Base-by-base conservation (phyloP, 2,329 filamentous ascomycete species). In the Xenosphaeropsis pyriputrescens region DNA sequence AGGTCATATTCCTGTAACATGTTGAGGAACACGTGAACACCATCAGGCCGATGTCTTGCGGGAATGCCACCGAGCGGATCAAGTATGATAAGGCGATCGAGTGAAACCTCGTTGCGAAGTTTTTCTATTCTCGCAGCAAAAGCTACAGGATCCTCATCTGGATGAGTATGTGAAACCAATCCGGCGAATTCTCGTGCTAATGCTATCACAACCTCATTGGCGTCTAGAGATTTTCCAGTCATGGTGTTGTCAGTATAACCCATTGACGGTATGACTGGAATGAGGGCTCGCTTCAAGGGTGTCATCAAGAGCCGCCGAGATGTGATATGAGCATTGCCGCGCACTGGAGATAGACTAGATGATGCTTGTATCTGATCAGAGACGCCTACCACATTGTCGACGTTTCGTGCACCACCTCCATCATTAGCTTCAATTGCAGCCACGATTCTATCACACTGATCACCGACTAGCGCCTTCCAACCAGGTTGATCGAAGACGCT, bases 21-120 rank as follows among this genome's bases (percentile, higher is more conserved):
- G 49, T 98, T 98, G 53, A 98, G 73, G 53, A 95, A 96, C 6
- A 91, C 73, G 54, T 91, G 81, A 2, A 81, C 71, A 36, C 68
- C 72, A 57, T 80, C 61, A 33, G 70, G 62, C 46, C 70, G 56
- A 54, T 68, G 60, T 49, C 68, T 55, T 41, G 84, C 67, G 0
- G 91, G 91, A 34, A 88, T 85, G 0, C 86, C 89, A 3, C 91
- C 91, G 0, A 86, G 61, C 1, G 84, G 78, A 55, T 98, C 91
- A 6, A 98, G 67, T 18, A 98, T 64, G 43, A 98, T 93, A 32
- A 98, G 67, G 29, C 89, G 73, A 53, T 96, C 89, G 5, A 98
- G 61, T 0, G 72, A 70, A 1, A 79, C 70, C 42, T 74, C 58
- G 19, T 68, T 67, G 39, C 61, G 61, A 2, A 65, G 54, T 35